These are phyloP conservation scores for Hymenoscyphus repandus DNA, from an alignment of 2,329 filamentous ascomycete species.

Conservation along the genomic window DNA sequence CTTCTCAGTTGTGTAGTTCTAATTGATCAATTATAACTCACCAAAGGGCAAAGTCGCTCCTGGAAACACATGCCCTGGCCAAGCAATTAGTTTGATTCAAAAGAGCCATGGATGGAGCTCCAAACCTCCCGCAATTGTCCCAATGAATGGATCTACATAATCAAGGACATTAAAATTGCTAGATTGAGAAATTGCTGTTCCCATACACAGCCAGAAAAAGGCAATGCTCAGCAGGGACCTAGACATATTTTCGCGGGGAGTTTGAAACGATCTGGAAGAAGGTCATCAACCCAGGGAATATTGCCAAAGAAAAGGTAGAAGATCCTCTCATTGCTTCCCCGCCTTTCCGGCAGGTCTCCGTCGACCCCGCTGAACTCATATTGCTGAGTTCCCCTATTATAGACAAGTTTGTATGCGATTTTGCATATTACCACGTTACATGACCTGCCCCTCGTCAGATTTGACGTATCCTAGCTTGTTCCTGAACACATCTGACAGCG, in stretches of 20 bases:
- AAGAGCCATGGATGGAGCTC: background rate
- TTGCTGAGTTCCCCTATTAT: background rate
- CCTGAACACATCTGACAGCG: constrained; percentile 1
- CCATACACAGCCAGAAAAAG: background rate
- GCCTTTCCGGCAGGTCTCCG: background rate
- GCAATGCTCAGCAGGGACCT: background rate
- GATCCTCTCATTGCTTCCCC: background rate
- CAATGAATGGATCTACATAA: constrained; percentile 48
- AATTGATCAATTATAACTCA: constrained; percentile 10
- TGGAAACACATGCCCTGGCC: constrained; percentile 46
- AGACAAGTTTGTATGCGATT: background rate
- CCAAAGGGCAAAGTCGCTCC: constrained; percentile 50
- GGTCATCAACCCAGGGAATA: background rate
- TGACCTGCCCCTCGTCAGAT: constrained; percentile 1
- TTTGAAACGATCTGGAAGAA: background rate
- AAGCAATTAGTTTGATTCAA: background rate
- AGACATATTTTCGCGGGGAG: background rate
- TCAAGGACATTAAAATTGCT: constrained; percentile 33
- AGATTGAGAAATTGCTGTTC: background rate
- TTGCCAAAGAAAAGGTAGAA: background rate
- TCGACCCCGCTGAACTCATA: background rate
- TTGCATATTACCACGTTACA: constrained; percentile 7
- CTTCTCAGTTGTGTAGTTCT: constrained; percentile 33
- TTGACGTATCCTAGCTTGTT: background rate
- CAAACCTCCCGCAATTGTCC: constrained; percentile 46